Base-by-base conservation (phyloP, 2,329 filamentous ascomycete genomes). In the Fusarium sp. region DNA sequence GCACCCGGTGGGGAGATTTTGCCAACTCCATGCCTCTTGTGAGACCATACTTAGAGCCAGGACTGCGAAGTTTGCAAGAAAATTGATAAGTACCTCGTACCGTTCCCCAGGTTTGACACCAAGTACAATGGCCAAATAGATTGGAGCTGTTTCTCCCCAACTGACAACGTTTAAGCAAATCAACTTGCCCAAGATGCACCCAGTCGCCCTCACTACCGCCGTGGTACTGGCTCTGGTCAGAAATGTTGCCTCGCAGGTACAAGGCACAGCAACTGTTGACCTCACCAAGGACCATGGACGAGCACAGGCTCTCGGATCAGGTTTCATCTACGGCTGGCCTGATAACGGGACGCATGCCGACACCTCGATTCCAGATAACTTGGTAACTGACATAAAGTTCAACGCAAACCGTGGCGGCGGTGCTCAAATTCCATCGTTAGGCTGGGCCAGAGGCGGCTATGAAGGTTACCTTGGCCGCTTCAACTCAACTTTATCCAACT, bases 291-390 rank as follows among this genome's bases (percentile, higher is more conserved):
- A 4, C 1, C 18, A 25, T 22, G 57, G 57, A 10, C 9, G 1
- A 4, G 8, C 47, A 3, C 1, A 42, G 0, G 36, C 22, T 1
- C 38, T 60, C 0, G 57, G 36, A 0, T 60, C 57, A 36, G 57
- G 57, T 0, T 60, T 60, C 12, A 60, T 60, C 29, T 60, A 60
- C 8, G 57, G 57, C 1, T 56, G 49, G 49, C 57, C 57, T 8
- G 49, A 55, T 3, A 60, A 60, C 4, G 29, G 29, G 0, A 35
- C 49, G 0, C 0, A 7, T 4, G 36, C 39, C 1, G 38, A 55
- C 6, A 56, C 17, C 5, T 60, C 57, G 0, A 56, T 60, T 1
- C 47, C 57, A 9, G 36, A 44, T 55, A 17, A 44, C 2, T 11
- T 55, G 0, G 36, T 56, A 0, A 56, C 22, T 1, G 49, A 5